phyloP scores from a whole-genome alignment of 78 protist species.

The Guillardia theta region DNA sequence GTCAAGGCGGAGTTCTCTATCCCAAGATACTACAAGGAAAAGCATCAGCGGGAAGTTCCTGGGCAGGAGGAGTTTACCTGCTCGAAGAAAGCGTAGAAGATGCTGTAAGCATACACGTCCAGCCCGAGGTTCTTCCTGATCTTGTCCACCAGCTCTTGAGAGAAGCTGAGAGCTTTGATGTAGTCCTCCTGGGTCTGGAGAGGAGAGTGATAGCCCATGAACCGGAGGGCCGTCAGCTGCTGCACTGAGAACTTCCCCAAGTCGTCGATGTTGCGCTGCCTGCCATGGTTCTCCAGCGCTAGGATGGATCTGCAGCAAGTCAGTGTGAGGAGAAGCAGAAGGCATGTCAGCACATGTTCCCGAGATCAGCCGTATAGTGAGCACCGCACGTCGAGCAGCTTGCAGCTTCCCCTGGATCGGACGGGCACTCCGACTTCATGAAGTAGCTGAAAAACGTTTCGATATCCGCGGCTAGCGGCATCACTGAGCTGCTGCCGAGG shows the following conservation, averaged over 20 bases:
- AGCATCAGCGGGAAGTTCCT: too few species aligned
- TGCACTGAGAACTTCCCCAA: background rate
- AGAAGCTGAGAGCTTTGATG: background rate
- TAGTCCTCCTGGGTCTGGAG: background rate
- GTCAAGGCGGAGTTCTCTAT: background rate
- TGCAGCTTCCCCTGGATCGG: background rate
- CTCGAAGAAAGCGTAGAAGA: slow-evolving; percentile 3
- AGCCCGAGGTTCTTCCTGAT: background rate
- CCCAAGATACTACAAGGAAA: background rate
- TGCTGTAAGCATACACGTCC: background rate
- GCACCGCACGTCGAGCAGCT: background rate
- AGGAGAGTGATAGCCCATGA: background rate
- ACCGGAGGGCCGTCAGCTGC: background rate
- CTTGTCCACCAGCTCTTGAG: background rate
- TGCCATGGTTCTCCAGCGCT: background rate
- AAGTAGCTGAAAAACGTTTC: background rate
- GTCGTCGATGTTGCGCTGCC: background rate
- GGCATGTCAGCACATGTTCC: too few species aligned
- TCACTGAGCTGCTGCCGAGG: too few species aligned
- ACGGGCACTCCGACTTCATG: background rate
- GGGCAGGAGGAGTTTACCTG: too few species aligned
- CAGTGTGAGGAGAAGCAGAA: too few species aligned
- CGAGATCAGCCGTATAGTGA: background rate
- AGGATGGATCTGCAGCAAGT: background rate
- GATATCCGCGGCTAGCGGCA: background rate